Evolutionary conservation across 306 rosid genomes (phyloP).

Genomic region (Castanopsis chinensis): DNA sequence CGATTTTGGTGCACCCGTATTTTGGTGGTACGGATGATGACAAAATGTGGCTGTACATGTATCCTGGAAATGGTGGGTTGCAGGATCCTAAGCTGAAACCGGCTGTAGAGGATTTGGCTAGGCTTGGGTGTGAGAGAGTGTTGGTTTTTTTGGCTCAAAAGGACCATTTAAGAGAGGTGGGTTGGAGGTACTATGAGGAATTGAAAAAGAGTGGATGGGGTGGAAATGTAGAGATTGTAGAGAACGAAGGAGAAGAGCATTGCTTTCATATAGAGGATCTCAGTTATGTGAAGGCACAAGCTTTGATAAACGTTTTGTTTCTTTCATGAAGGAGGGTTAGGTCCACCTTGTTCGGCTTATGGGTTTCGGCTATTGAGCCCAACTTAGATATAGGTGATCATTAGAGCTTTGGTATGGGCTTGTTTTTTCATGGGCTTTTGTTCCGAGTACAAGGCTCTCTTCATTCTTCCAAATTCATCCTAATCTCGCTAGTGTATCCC

Average conservation of each 20-base stretch:
- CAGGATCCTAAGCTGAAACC: conserved; percentile 36
- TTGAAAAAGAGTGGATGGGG: conserved; percentile 32
- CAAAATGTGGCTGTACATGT: conserved; percentile 22
- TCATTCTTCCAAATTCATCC: too few relatives aligned
- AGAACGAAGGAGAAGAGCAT: conserved; percentile 25
- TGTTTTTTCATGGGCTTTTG: too few relatives aligned
- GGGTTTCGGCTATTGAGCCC: too few relatives aligned
- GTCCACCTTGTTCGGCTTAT: too few relatives aligned
- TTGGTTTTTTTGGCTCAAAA: conserved; percentile 29
- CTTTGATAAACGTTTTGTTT: background rate
- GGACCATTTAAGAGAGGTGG: conserved; percentile 29
- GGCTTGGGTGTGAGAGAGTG: conserved; percentile 17
- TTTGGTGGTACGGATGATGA: conserved; percentile 8
- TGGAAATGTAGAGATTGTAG: conserved; percentile 28
- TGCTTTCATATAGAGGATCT: conserved; percentile 31
- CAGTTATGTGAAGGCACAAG: conserved; percentile 14
- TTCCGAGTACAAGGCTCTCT: too few relatives aligned
- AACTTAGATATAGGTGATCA: too few relatives aligned
- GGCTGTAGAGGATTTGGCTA: conserved; percentile 17
- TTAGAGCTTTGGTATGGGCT: too few relatives aligned
- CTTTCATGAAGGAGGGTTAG: too few relatives aligned
- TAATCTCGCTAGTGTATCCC: too few relatives aligned
- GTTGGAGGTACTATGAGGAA: conserved; percentile 9
- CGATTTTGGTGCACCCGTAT: conserved; percentile 31
- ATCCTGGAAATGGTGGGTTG: conserved; percentile 21